phyloP scores from a whole-genome alignment of 495 filamentous ascomycete genomes.

The Hyaloscypha variabilis region DNA sequence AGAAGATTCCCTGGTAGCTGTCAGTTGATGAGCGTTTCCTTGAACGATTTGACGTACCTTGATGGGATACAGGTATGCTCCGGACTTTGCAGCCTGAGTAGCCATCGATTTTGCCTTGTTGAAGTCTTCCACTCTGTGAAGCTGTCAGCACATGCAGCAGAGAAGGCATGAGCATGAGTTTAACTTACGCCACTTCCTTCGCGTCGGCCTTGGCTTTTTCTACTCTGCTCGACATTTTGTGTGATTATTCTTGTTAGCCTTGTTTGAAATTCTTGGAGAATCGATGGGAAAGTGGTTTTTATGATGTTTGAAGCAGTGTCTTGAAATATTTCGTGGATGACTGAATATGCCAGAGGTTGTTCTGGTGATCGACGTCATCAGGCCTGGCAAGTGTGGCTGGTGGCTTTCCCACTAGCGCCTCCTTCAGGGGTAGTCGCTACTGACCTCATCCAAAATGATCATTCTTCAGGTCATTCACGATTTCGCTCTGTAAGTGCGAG shows the following conservation, averaged over 20 bases:
- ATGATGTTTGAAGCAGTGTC: not conserved
- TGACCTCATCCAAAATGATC: no score
- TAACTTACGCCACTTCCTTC: conserved; percentile 52
- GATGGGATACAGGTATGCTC: conserved; percentile 84
- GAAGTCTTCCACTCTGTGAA: conserved; percentile 55
- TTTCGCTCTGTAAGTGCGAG: no score
- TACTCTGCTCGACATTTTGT: conserved; percentile 19
- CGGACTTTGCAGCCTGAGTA: conserved; percentile 66
- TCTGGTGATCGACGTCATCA: not conserved
- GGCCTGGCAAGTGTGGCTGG: not conserved
- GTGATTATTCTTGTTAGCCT: conserved; percentile 19
- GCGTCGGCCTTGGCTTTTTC: conserved; percentile 41
- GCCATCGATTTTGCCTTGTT: conserved; percentile 55
- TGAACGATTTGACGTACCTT: conserved; percentile 52
- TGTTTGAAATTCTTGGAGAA: not conserved
- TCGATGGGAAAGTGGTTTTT: not conserved
- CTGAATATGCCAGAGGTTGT: no score
- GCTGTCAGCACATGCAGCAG: conserved; percentile 14
- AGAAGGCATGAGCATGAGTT: not conserved
- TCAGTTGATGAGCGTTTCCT: not conserved
- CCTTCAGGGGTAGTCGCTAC: not conserved
- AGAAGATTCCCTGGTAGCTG: conserved; percentile 67
- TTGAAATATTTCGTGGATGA: not conserved
- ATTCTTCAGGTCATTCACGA: no score
- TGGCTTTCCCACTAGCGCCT: not conserved